Conservation (phyloP, 176 grass and related monocot species). For the Themeda triandra region DNA sequence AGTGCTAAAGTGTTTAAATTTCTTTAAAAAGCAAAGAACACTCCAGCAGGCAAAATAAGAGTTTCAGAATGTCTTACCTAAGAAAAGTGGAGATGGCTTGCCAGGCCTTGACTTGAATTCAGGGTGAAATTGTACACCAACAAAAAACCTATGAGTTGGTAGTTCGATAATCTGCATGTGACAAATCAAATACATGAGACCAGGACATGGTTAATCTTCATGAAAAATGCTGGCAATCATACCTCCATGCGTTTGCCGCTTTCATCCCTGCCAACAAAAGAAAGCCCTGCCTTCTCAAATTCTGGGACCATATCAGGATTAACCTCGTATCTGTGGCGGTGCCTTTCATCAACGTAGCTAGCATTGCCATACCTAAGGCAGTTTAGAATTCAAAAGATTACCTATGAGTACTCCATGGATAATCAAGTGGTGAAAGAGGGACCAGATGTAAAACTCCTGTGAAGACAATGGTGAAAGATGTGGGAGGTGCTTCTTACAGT, state of each 20-base stretch:
- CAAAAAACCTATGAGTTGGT: constrained; percentile 66
- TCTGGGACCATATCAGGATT: constrained; percentile 91
- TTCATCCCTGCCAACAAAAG: constrained; percentile 84
- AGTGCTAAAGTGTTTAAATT: background rate
- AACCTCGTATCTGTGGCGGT: constrained; percentile 97
- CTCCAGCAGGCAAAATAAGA: background rate
- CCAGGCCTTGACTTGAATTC: constrained; percentile 93
- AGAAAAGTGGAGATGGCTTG: constrained; percentile 87
- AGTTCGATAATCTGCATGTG: constrained; percentile 76
- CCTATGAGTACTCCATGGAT: background rate
- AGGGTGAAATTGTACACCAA: constrained; percentile 90
- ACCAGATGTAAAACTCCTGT: background rate
- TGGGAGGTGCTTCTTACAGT: constrained; percentile 56
- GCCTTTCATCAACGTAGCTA: constrained; percentile 73
- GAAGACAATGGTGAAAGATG: background rate
- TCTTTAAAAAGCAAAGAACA: background rate
- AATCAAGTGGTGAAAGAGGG: constrained; percentile 6
- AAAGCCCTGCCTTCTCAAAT: constrained; percentile 86
- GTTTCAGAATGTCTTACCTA: constrained; percentile 48
- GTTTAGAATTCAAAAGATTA: background rate
- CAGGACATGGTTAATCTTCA: background rate
- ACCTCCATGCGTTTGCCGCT: constrained; percentile 89
- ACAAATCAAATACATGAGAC: constrained; percentile 2
- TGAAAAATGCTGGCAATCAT: background rate
- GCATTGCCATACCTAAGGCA: constrained; percentile 69